Percentiles rank a stretch among this genome's conserved stretches.
These are phyloP conservation scores for Planoprotostelium fungivorum DNA, from an alignment of 78 protist species.

Conservation along the genomic window DNA sequence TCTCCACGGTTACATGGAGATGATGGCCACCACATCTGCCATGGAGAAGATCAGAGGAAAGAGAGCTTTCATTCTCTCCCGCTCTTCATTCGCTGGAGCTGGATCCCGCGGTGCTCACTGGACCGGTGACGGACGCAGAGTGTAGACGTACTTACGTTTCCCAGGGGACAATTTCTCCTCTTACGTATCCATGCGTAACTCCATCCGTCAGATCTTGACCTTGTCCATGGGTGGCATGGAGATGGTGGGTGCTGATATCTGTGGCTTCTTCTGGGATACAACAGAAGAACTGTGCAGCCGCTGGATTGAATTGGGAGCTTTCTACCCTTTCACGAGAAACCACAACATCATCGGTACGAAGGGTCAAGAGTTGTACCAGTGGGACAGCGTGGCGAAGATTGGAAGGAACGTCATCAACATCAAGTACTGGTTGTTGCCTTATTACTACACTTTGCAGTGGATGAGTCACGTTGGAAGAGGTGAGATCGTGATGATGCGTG, in stretches of 20 bases:
- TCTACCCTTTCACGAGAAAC: slow-evolving; percentile 80
- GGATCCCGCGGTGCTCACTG: slow-evolving; percentile 72
- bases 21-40: slow-evolving; percentile 55
- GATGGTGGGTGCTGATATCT: slow-evolving; percentile 87
- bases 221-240: slow-evolving; percentile 78
- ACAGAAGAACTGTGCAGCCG: slow-evolving; percentile 74
- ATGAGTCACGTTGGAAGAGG: slow-evolving; percentile 14
- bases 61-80: slow-evolving; percentile 65
- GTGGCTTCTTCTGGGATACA: slow-evolving; percentile 77
- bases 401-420: slow-evolving; percentile 10
- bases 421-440: slow-evolving; percentile 43
- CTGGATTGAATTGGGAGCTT: slow-evolving; percentile 79
- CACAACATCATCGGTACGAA: slow-evolving; percentile 47
- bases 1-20: slow-evolving; percentile 62
- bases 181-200: slow-evolving; percentile 26
- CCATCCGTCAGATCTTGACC: slow-evolving; percentile 72
- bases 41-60: slow-evolving; percentile 20
- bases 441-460: slow-evolving; percentile 49
- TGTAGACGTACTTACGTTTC: not conserved
- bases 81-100: slow-evolving; percentile 78
- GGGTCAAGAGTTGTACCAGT: slow-evolving; percentile 74
- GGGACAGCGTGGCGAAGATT: slow-evolving; percentile 28
- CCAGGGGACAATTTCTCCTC: slow-evolving; percentile 46
- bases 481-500: no score
- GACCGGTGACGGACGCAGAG: slow-evolving; percentile 39